Base-by-base conservation (phyloP, 1,284 basidiomycete genomes). In the Marasmius sp. region DNA sequence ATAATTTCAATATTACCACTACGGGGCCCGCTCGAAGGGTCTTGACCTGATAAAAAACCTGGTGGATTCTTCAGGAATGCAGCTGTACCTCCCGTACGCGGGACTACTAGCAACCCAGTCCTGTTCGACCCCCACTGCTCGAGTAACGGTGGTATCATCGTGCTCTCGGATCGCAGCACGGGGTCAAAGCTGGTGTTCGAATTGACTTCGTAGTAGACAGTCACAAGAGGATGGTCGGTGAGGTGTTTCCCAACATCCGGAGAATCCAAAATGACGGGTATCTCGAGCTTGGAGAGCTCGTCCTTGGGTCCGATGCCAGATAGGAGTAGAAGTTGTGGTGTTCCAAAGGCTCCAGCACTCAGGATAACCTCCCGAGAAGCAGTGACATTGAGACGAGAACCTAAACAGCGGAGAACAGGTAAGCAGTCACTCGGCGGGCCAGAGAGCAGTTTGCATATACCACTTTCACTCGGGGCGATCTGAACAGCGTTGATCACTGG, bases 271-370 rank as follows among this genome's bases (percentile, higher is more conserved):
- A 72, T 66, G 8, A 68, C 51, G 0, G 64, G 61, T 58, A 76
- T 73, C 27, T 72, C 72, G 12, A 71, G 65, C 11, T 61, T 60
- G 38, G 36, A 27, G 9, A 80, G 70, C 2, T 74, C 66, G 9
- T 52, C 53, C 39, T 61, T 57, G 63, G 70, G 65, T 12, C 79
- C 79, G 60, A 80, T 77, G 48, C 79, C 79, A 16, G 75, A 76
- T 27, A 75, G 72, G 60, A 76, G 68, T 33, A 78, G 71, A 18
- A 78, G 67, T 55, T 75, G 74, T 9, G 78, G 77, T 6, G 71
- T 69, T 9, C 61, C 65, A 22, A 77, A 65, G 1, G 73, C 66
- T 39, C 76, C 76, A 4, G 74, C 72, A 57, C 75, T 74, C 6
- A 79, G 68, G 36, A 79, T 71, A n/a, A 78, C 57, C 56, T 77